phyloP scores from a whole-genome alignment of 352 stramenopile species.

The Pythium coloratum region DNA sequence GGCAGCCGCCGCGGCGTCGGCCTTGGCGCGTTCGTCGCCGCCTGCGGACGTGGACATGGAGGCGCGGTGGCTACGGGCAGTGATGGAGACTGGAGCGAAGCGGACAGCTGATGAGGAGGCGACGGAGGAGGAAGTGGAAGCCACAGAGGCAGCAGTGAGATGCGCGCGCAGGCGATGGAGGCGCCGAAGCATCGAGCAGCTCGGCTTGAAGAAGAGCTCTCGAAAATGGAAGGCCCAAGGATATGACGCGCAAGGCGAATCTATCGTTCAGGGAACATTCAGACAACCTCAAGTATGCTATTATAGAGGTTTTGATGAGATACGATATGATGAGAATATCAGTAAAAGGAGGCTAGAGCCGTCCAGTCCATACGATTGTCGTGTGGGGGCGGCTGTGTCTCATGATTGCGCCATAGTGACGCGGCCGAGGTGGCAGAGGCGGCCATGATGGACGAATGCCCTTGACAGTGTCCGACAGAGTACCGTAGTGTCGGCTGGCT shows the following conservation, averaged over 20 bases:
- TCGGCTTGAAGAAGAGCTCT: slow-evolving; percentile 12
- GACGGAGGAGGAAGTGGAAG: not conserved
- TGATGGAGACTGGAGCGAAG: not conserved
- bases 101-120: not conserved
- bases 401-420: slow-evolving; percentile 11
- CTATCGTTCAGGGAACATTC: not conserved
- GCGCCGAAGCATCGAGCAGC: slow-evolving; percentile 25
- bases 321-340: not conserved
- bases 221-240: not conserved
- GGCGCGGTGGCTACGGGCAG: not conserved
- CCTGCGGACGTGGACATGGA: slow-evolving; percentile 47
- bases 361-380: slow-evolving; percentile 3
- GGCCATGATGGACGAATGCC: not conserved
- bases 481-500: too few relatives aligned
- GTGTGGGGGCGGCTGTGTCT: slow-evolving; percentile 1
- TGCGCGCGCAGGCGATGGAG: slow-evolving; percentile 22
- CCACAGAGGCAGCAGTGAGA: slow-evolving; percentile 14
- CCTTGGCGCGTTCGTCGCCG: slow-evolving; percentile 56
- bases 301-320: not conserved
- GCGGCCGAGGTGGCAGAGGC: not conserved
- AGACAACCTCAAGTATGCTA: not conserved
- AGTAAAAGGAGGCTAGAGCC: not conserved
- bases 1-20: slow-evolving; percentile 50
- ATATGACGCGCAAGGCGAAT: not conserved
- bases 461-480: too few relatives aligned